Percentiles rank a stretch among this genome's conserved stretches.
These are phyloP conservation scores for Corniculantispora saksenae DNA, from an alignment of 2,329 filamentous ascomycete genomes.

Conservation along the genomic window DNA sequence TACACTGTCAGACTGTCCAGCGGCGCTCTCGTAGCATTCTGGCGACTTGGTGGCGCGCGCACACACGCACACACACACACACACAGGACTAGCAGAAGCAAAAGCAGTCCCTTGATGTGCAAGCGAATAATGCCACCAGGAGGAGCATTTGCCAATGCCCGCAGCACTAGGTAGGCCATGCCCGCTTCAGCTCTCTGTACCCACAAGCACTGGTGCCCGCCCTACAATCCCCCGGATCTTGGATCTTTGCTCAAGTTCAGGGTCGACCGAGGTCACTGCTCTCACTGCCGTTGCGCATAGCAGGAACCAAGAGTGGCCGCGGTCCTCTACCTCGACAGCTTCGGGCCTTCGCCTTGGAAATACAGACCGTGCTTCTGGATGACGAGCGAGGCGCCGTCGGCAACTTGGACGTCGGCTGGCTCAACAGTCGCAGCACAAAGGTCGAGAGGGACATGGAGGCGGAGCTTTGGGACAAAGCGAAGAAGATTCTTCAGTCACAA, in stretches of 20 bases:
- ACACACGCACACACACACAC: too few relatives aligned
- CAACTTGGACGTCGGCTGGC: slow-evolving; percentile 78
- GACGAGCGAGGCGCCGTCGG: slow-evolving; percentile 32
- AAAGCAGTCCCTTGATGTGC: neutral
- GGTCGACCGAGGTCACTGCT: neutral
- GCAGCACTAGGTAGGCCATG: slow-evolving; percentile 4
- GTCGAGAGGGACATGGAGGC: slow-evolving; percentile 82
- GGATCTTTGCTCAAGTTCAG: slow-evolving; percentile 7
- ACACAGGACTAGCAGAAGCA: neutral
- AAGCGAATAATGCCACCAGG: neutral
- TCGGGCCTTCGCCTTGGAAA: neutral
- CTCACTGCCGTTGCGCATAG: neutral
- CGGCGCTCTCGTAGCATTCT: neutral
- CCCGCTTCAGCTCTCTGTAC: slow-evolving; percentile 9
- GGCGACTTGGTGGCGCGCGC: neutral
- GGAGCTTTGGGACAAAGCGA: slow-evolving; percentile 66
- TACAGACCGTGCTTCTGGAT: neutral
- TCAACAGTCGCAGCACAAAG: slow-evolving; percentile 82
- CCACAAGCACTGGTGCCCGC: slow-evolving; percentile 1
- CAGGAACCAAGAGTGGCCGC: neutral
- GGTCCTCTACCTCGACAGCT: neutral
- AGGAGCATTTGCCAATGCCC: slow-evolving; percentile 4
- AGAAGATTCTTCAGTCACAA: slow-evolving; percentile 38
- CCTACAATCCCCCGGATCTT: slow-evolving; percentile 13
- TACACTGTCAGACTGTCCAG: neutral